Conservation (phyloP, 2,329 filamentous ascomycete species). For the Cytospora mali region DNA sequence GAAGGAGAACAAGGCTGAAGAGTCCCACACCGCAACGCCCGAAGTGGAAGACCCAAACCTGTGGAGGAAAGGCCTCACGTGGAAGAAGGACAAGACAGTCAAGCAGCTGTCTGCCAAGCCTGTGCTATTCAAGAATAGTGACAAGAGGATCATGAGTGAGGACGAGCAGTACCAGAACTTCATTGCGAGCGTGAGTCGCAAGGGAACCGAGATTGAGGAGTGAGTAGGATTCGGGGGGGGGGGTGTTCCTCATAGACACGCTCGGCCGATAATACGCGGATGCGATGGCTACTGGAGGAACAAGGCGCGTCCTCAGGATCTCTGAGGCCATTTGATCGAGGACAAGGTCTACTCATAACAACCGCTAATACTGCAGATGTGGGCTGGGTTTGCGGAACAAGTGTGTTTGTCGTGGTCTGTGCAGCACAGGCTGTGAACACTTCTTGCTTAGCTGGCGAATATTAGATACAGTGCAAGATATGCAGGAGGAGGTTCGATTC, state of each 20-base stretch:
- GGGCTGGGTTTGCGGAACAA: background rate
- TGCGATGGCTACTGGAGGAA: background rate
- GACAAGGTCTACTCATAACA: background rate
- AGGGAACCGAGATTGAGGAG: constrained; percentile 14
- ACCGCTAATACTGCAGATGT: background rate
- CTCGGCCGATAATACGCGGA: background rate
- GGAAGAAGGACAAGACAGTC: constrained; percentile 28
- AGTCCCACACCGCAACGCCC: constrained; percentile 30
- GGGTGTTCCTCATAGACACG: background rate
- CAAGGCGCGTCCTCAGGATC: background rate
- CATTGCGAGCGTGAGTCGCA: constrained; percentile 27
- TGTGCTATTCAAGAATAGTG: constrained; percentile 9
- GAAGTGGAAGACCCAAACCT: constrained; percentile 31
- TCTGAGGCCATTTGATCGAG: background rate
- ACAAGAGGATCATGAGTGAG: constrained; percentile 14
- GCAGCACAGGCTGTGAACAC: background rate
- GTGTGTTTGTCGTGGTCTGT: background rate
- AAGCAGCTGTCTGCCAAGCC: constrained; percentile 21
- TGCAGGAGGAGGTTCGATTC: background rate
- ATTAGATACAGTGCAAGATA: background rate
- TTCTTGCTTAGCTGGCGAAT: background rate
- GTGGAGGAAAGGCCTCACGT: constrained; percentile 24
- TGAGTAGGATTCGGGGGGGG: constrained; percentile 1
- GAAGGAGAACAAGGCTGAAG: constrained; percentile 29
- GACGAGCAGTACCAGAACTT: constrained; percentile 28